phyloP scores from a whole-genome alignment of 1,284 basidiomycete species.

The Leccinum colubrinum region DNA sequence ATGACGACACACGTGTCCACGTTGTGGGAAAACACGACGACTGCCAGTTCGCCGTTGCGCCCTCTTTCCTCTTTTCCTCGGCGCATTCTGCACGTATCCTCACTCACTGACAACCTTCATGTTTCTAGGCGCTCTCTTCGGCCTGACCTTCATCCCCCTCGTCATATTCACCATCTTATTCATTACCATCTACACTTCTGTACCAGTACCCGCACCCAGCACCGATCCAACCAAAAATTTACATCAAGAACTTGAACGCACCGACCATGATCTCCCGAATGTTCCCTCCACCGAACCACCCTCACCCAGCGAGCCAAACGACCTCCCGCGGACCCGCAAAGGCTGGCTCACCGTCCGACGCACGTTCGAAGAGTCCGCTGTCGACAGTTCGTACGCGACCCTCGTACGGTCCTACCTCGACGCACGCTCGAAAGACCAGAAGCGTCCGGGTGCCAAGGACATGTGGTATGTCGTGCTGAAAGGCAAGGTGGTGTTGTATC shows the following conservation, averaged over 20 bases:
- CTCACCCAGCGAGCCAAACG: slow-evolving; percentile 40
- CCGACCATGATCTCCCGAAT: slow-evolving; percentile 30
- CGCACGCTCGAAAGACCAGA: slow-evolving; percentile 74
- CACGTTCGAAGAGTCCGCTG: slow-evolving; percentile 33
- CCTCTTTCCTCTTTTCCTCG: background rate
- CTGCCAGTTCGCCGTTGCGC: background rate
- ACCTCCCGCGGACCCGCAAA: slow-evolving; percentile 64
- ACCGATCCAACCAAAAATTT: slow-evolving; percentile 33
- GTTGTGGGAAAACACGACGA: slow-evolving; percentile 12
- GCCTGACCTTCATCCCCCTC: slow-evolving; percentile 82
- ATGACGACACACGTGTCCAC: too few species aligned
- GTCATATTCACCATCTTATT: slow-evolving; percentile 55
- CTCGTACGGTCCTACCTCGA: slow-evolving; percentile 73
- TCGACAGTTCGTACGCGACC: slow-evolving; percentile 33
- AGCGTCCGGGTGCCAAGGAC: slow-evolving; percentile 78
- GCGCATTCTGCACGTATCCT: background rate
- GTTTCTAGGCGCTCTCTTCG: slow-evolving; percentile 67
- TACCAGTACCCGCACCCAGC: slow-evolving; percentile 64
- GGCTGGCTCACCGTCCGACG: slow-evolving; percentile 86
- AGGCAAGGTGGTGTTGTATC: slow-evolving; percentile 62
- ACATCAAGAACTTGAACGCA: slow-evolving; percentile 20
- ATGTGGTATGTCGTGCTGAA: slow-evolving; percentile 89
- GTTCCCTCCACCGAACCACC: slow-evolving; percentile 26
- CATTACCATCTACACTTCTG: slow-evolving; percentile 72
- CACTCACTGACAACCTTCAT: slow-evolving; percentile 32